Evolutionary conservation across 345 rosid genomes (phyloP).

Genomic region (Citrus hindsii): DNA sequence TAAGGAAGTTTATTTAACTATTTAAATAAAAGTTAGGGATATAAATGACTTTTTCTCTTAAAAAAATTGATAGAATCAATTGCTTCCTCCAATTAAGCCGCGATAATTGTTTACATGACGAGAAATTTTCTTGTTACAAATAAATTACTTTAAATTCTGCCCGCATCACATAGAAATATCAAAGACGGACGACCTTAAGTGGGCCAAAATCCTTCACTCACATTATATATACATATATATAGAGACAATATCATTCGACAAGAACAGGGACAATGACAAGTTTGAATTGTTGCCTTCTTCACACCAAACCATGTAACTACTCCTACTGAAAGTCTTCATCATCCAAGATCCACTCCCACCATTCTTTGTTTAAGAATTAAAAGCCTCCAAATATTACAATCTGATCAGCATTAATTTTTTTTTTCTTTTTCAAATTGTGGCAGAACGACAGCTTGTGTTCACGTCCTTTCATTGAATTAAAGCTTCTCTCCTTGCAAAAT

Average conservation of each 20-base stretch:
- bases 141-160: not conserved
- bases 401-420: not conserved
- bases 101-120: not conserved
- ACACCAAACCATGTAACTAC: slow-evolving; percentile 27
- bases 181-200: not conserved
- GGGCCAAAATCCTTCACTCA: not conserved
- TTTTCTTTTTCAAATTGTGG: not conserved
- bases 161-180: not conserved
- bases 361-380: not conserved
- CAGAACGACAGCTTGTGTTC: slow-evolving; percentile 21
- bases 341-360: not conserved
- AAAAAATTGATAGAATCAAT: not conserved
- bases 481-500: slow-evolving; percentile 2
- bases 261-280: slow-evolving; percentile 14
- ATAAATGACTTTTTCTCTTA: no score
- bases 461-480: slow-evolving; percentile 8
- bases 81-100: not conserved
- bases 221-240: no score
- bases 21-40: no score
- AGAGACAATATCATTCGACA: not conserved
- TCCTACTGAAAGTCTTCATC: slow-evolving; percentile 9
- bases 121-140: not conserved
- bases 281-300: slow-evolving; percentile 21
- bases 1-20: no score
- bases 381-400: slow-evolving; percentile 7